Base-by-base conservation (phyloP, 805 yeast species). In the Metschnikowia chrysomelidarum region DNA sequence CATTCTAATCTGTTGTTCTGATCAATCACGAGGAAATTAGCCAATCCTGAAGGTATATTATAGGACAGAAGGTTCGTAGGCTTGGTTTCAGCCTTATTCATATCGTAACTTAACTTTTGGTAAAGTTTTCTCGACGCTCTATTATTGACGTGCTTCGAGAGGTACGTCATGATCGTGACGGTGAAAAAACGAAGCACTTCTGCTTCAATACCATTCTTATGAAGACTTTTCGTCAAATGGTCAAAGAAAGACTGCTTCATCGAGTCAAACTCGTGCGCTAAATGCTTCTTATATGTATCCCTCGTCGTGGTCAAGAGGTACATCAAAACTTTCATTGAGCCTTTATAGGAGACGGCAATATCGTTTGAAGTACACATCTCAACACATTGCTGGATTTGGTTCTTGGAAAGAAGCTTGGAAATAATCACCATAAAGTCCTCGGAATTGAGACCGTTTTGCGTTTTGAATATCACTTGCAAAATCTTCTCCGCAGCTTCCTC, bases 401-500 rank as follows among this genome's bases (percentile, higher is more conserved):
- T 43, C 13, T 56, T 55, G 4, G 40, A 33, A 1, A 67, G 50
- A 20, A 61, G 44, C 33, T 55, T 59, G 9, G 34, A 30, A 15
- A 59, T 43, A 15, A 67, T 53, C 17, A 44, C 40, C 21, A 56
- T 43, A 28, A 63, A 54, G 17, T 66, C 71, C 3, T 32, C 24
- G 5, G 47, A 17, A 13, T 45, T 41, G 5, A 62, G 32, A 1
- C 67, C 67, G 13, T 49, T 48, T 27, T 47, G 44, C 5, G 64
- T 49, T 9, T 53, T 49, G 34, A 59, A 47, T 7, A 67, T 61
- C 7, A 56, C 44, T 38, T 50, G 54, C 13, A 60, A 46, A 18
- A 64, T 44, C 33, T 46, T 52, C 25, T 60, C 60, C 0, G 67
- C 56, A 4, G 57, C 62, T 2, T 35, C 42, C 21, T 54, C 60